A percentile compares a stretch with the other conserved stretches of the same genome.
These are phyloP conservation scores for Marasmius sp. DNA, from an alignment of 1,284 basidiomycete genomes.

Conservation along the genomic window DNA sequence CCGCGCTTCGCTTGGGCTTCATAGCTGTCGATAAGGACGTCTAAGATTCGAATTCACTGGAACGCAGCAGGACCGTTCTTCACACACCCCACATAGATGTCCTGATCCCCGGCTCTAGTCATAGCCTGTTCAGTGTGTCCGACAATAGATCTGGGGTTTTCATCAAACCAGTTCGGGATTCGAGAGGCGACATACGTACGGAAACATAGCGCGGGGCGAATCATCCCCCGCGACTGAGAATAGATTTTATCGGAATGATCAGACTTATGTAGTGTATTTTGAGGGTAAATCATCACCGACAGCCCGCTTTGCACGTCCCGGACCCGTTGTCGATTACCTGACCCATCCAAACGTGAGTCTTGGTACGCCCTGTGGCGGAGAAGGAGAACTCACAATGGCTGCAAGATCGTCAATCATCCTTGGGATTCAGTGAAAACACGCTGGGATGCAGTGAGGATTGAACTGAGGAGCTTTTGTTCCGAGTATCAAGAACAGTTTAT, in stretches of 20 bases:
- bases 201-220: conserved; percentile 76
- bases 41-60: neutral
- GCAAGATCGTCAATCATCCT: too few species aligned
- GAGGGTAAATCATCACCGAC: conserved; percentile 23
- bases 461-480: too few species aligned
- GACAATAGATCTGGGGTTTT: conserved; percentile 67
- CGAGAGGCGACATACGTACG: conserved; percentile 37
- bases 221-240: conserved; percentile 55
- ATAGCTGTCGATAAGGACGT: conserved; percentile 48
- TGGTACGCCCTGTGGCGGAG: too few species aligned
- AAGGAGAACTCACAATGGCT: too few species aligned
- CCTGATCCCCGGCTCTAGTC: conserved; percentile 81
- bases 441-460: too few species aligned
- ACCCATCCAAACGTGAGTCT: too few species aligned
- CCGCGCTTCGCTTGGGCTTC: conserved; percentile 90
- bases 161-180: neutral
- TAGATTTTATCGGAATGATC: neutral
- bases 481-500: too few species aligned
- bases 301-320: conserved; percentile 75
- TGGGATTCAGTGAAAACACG: too few species aligned
- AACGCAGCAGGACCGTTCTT: neutral
- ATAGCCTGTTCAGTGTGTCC: conserved; percentile 88
- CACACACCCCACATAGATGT: conserved; percentile 74
- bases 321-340: conserved; percentile 65
- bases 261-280: neutral